Conservation (phyloP, 257 asterid genomes). For the Lantana camara region DNA sequence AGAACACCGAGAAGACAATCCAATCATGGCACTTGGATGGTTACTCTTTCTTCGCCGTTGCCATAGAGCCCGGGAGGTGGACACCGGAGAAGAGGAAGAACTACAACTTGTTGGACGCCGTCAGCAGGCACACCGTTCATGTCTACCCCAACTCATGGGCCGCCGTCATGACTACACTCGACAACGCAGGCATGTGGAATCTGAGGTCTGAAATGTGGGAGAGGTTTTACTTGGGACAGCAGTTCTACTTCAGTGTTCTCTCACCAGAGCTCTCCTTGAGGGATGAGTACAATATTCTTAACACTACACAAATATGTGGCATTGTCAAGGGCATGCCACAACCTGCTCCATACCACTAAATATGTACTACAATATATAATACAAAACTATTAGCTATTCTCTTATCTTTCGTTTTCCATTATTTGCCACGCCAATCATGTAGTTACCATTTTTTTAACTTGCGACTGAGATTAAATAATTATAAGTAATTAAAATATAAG, state of each 20-base stretch:
- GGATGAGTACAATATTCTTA: conserved; percentile 52
- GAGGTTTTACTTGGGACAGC: conserved; percentile 56
- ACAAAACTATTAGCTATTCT: too few relatives aligned
- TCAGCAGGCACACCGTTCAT: conserved; percentile 61
- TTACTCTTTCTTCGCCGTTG: conserved; percentile 59
- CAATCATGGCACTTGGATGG: conserved; percentile 62
- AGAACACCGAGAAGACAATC: conserved; percentile 53
- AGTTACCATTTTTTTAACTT: too few relatives aligned
- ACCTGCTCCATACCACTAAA: conserved; percentile 35
- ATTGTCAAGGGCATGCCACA: conserved; percentile 41
- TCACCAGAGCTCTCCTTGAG: conserved; percentile 44
- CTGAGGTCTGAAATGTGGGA: conserved; percentile 56
- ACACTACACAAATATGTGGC: conserved; percentile 41
- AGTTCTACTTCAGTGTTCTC: conserved; percentile 48
- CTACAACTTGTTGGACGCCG: conserved; percentile 49
- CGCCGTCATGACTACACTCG: conserved; percentile 46
- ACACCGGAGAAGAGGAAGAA: conserved; percentile 58
- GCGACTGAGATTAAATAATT: too few relatives aligned
- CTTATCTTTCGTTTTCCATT: too few relatives aligned
- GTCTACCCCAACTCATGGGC: conserved; percentile 65
- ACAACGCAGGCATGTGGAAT: conserved; percentile 65
- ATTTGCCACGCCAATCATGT: too few relatives aligned
- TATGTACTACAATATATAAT: too few relatives aligned
- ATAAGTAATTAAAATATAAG: too few relatives aligned
- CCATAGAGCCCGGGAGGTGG: conserved; percentile 57